Evolutionary conservation across 176 grass and related monocot species (phyloP).

Genomic region (Panicum miliaceum): DNA sequence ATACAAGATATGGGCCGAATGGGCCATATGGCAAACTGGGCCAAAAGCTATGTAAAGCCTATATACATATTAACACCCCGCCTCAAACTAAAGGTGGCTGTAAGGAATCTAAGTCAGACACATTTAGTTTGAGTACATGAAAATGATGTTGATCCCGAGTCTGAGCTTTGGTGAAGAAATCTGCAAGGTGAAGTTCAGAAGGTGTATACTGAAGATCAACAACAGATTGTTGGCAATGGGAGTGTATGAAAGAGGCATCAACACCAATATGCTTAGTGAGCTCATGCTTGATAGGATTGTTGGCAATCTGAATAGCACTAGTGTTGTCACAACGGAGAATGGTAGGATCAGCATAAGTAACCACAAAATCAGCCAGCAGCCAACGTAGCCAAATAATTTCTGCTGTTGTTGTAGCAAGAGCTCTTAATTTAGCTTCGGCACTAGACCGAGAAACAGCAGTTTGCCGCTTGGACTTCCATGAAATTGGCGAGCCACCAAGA

Average conservation of each 20-base stretch:
- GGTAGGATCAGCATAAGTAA: background rate
- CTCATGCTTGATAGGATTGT: background rate
- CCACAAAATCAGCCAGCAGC: background rate
- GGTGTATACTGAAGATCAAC: background rate
- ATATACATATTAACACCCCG: background rate
- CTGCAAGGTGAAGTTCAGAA: background rate
- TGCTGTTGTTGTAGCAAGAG: background rate
- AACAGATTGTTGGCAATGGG: too few relatives aligned
- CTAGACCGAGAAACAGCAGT: background rate
- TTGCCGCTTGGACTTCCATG: background rate
- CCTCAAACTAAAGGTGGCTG: background rate
- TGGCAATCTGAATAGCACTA: background rate
- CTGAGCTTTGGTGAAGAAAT: background rate
- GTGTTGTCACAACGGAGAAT: background rate
- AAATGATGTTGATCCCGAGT: background rate
- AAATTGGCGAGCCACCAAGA: background rate
- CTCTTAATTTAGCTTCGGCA: background rate
- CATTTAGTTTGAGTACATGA: background rate
- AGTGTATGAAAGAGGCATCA: too few relatives aligned
- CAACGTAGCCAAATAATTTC: background rate
- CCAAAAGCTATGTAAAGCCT: too few relatives aligned
- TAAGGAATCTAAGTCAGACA: background rate
- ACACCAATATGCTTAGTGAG: background rate
- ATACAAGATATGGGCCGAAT: too few relatives aligned
- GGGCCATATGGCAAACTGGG: too few relatives aligned